Base-by-base conservation (phyloP, 1,284 basidiomycete genomes). In the Pseudozyma sp. region DNA sequence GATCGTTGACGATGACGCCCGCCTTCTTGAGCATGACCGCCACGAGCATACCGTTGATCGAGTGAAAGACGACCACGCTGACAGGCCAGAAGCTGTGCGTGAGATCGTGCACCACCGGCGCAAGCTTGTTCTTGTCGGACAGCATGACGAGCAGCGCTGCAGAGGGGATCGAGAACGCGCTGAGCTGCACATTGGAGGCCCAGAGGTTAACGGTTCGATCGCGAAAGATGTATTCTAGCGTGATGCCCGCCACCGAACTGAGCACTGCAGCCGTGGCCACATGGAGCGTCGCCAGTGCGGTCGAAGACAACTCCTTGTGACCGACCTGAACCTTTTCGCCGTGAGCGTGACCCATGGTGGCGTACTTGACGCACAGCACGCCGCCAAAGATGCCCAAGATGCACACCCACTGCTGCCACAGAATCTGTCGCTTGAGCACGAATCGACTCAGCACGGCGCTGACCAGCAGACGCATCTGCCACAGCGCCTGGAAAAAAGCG, bases 111-210 rank as follows among this genome's bases (percentile, higher is more conserved):
- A 60, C 9, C 29, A 67, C 64, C 1, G 64, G 64, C 2, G 24
- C 52, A 5, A 66, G 40, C 9, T 54, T 29, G 16, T 34, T 34
- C 6, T 24, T 17, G 13, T 47, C 44, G 24, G 48, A 34, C 29
- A 67, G 52, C 11, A 56, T 35, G 39, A 60, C 49, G 19, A 59
- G 37, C 29, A 17, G 4, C 2, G 57, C 56, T n/a, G 70, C 70
- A 7, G 70, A 61, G 3, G 56, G 24, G 43, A 73, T 52, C 17
- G 65, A 64, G 37, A 73, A 73, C 44, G 33, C 47, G 24, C 52
- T 48, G 31, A 73, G 67, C 24, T 73, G 70, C 13, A 73, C 57
- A 48, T 73, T 73, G 52, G 60, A 57, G 1, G 54, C 66, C 70
- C 70, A 73, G 4, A 73, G 56, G 46, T 73, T 64, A 24, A 45